These are phyloP conservation scores for Leccinellum rugosiceps DNA, from an alignment of 768 basidiomycete genomes.

Conservation along the genomic window DNA sequence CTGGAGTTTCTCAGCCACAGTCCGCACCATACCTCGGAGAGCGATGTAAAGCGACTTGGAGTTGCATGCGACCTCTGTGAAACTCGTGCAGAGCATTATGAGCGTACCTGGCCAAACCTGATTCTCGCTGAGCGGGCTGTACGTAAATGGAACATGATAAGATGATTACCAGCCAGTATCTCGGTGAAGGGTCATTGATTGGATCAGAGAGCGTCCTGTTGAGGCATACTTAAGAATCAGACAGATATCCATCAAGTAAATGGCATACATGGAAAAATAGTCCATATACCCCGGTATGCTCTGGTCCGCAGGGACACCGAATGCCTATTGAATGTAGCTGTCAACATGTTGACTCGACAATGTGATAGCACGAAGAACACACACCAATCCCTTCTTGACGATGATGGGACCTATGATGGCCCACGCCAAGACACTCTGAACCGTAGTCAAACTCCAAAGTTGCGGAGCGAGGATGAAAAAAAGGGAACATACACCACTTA, in stretches of 20 bases:
- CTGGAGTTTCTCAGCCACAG: background rate
- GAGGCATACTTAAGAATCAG: background rate
- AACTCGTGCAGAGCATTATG: background rate
- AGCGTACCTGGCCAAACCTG: background rate
- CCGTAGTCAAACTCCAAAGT: background rate
- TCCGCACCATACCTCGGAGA: background rate
- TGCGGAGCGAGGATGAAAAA: background rate
- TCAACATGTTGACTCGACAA: background rate
- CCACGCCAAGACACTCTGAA: slow-evolving; percentile 55
- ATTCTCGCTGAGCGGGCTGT: background rate
- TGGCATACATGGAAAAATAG: background rate
- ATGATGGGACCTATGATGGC: slow-evolving; percentile 57
- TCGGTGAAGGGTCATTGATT: background rate
- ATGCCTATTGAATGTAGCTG: background rate
- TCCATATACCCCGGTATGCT: background rate
- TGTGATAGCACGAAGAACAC: background rate
- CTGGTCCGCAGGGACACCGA: background rate
- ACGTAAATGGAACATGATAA: background rate
- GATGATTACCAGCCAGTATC: background rate
- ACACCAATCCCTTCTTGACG: slow-evolving; percentile 28
- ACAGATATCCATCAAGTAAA: background rate
- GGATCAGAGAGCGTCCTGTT: background rate
- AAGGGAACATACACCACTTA: slow-evolving; percentile 34
- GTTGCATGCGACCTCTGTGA: background rate
- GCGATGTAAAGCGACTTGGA: background rate